phyloP scores from a whole-genome alignment of 2,329 filamentous ascomycete species.

The Paracamarosporium sp. region DNA sequence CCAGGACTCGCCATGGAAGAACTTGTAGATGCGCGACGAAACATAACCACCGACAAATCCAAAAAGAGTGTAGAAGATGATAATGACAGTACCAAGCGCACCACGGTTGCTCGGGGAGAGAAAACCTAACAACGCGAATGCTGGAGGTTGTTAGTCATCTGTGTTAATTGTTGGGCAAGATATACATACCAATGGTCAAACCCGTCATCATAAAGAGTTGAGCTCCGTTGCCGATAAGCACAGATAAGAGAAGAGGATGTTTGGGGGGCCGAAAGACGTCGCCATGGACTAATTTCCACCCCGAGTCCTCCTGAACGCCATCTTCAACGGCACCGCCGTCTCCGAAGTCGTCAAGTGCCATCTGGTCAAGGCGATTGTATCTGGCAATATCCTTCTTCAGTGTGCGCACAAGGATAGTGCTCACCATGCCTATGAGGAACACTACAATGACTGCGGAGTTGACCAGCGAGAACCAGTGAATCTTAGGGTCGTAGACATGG shows the following conservation, averaged over 20 bases:
- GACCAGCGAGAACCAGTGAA: slow-evolving; percentile 98
- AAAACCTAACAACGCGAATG: slow-evolving; percentile 91
- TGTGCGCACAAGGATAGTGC: slow-evolving; percentile 87
- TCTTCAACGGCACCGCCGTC: slow-evolving; percentile 80
- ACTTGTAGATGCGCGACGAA: slow-evolving; percentile 91
- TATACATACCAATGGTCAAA: slow-evolving; percentile 73
- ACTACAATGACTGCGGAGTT: slow-evolving; percentile 95
- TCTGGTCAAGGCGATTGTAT: slow-evolving; percentile 93
- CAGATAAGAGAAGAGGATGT: slow-evolving; percentile 81
- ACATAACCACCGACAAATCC: slow-evolving; percentile 92
- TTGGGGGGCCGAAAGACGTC: slow-evolving; percentile 93
- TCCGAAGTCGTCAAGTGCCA: slow-evolving; percentile 87
- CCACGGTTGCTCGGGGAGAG: slow-evolving; percentile 95
- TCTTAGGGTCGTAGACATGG: slow-evolving; percentile 95
- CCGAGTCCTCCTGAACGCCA: slow-evolving; percentile 95
- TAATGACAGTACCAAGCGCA: slow-evolving; percentile 89
- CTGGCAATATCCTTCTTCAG: slow-evolving; percentile 94
- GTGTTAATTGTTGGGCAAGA: background rate
- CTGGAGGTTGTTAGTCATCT: slow-evolving; percentile 34
- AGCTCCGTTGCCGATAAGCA: slow-evolving; percentile 90
- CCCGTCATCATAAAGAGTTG: slow-evolving; percentile 98
- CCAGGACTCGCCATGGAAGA: slow-evolving; percentile 90
- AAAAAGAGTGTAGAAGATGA: slow-evolving; percentile 91
- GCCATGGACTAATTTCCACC: slow-evolving; percentile 97
- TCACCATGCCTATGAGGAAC: slow-evolving; percentile 88